Percentiles rank a stretch among this genome's conserved stretches.
Evolutionary conservation across 345 rosid genomes (phyloP).

Genomic region (Viola odorata): DNA sequence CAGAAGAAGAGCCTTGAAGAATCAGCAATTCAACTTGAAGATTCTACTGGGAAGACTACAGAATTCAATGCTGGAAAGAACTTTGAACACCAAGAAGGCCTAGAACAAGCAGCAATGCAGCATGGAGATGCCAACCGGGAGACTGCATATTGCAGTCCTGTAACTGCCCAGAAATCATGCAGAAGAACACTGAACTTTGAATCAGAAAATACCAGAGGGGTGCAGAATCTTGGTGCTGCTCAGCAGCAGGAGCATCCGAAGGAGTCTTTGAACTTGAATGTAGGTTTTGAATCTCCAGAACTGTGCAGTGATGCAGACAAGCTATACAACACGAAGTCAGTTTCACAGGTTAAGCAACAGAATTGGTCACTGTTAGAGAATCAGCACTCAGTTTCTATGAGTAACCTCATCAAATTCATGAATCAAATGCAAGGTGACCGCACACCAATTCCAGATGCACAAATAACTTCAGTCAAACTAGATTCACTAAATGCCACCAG

Average conservation of each 20-base stretch:
- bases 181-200: slow-evolving; percentile 54
- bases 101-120: slow-evolving; percentile 36
- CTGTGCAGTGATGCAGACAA: slow-evolving; percentile 12
- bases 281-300: slow-evolving; percentile 23
- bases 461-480: slow-evolving; percentile 1
- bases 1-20: slow-evolving; percentile 39
- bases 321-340: slow-evolving; percentile 17
- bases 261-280: slow-evolving; percentile 12
- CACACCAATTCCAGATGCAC: slow-evolving; percentile 14
- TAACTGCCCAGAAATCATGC: slow-evolving; percentile 35
- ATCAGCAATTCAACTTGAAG: slow-evolving; percentile 29
- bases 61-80: slow-evolving; percentile 10
- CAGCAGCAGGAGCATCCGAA: slow-evolving; percentile 24
- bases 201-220: slow-evolving; percentile 31
- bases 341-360: slow-evolving; percentile 29
- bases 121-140: slow-evolving; percentile 19
- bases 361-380: slow-evolving; percentile 19
- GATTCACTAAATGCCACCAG: slow-evolving; percentile 13
- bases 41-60: slow-evolving; percentile 4
- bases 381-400: slow-evolving; percentile 27
- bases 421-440: slow-evolving; percentile 21
- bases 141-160: slow-evolving; percentile 15
- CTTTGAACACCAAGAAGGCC: slow-evolving; percentile 32
- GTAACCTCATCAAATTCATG: slow-evolving; percentile 18
- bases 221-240: slow-evolving; percentile 10